Conservation (phyloP, 2,329 filamentous ascomycete species). For the Trichophyton verrucosum region DNA sequence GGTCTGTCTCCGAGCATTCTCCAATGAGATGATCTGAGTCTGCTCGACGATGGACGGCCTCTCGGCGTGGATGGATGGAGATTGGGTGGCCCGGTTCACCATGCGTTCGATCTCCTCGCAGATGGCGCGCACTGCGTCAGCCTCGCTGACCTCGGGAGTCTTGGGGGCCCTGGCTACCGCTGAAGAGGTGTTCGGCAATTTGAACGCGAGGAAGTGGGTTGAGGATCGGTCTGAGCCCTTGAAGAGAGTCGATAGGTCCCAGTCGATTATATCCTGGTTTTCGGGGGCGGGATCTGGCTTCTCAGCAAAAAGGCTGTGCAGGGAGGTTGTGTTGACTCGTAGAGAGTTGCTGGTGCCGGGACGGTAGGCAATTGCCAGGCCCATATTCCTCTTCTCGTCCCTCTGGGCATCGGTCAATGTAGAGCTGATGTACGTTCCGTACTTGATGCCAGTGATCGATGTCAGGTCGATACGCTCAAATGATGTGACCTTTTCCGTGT, state of each 20-base stretch:
- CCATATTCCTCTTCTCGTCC: constrained; percentile 69
- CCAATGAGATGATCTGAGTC: constrained; percentile 65
- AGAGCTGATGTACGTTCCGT: constrained; percentile 82
- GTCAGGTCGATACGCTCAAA: constrained; percentile 76
- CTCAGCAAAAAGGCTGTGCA: constrained; percentile 48
- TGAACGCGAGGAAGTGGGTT: constrained; percentile 32
- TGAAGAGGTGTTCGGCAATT: constrained; percentile 28
- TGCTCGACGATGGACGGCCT: constrained; percentile 37
- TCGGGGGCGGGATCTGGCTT: constrained; percentile 7
- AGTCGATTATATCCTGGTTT: constrained; percentile 18
- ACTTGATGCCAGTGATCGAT: constrained; percentile 59
- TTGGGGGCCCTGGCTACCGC: constrained; percentile 14
- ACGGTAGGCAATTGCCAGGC: constrained; percentile 67
- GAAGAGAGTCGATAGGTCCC: constrained; percentile 33
- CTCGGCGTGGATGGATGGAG: constrained; percentile 24
- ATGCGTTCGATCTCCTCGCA: constrained; percentile 65
- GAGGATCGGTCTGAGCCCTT: constrained; percentile 20
- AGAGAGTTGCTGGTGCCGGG: constrained; percentile 58
- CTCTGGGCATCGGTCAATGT: constrained; percentile 66
- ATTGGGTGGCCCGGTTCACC: constrained; percentile 37
- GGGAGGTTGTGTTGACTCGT: constrained; percentile 72
- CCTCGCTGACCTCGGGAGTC: constrained; percentile 30
- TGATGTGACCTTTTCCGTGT: constrained; percentile 81
- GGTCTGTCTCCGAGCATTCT: constrained; percentile 76
- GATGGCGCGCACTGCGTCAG: constrained; percentile 49